Conservation (phyloP, 2,329 filamentous ascomycete genomes). For the Blastomyces percursus region DNA sequence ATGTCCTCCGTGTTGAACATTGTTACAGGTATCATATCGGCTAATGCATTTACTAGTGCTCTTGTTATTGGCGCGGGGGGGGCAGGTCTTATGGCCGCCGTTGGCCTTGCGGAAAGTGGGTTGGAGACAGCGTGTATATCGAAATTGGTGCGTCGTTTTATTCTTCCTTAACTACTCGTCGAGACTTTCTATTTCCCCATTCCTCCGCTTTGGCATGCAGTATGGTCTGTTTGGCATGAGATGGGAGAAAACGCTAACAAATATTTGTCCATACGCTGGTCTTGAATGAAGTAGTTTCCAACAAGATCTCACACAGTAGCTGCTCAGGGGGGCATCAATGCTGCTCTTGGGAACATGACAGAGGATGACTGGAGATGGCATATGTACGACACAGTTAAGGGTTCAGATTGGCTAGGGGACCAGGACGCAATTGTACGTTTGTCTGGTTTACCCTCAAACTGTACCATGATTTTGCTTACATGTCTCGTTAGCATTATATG, state of each 20-base stretch:
- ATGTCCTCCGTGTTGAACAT: background rate
- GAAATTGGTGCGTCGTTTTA: slow-evolving; percentile 11
- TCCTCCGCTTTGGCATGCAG: background rate
- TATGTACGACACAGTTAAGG: slow-evolving; percentile 99
- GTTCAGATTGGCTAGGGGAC: slow-evolving; percentile 93
- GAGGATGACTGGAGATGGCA: slow-evolving; percentile 98
- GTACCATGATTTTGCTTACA: background rate
- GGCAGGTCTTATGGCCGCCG: slow-evolving; percentile 16
- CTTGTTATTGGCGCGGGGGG: slow-evolving; percentile 16
- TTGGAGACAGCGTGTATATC: slow-evolving; percentile 17
- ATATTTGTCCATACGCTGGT: background rate
- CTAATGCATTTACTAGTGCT: slow-evolving; percentile 10
- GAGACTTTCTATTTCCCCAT: background rate
- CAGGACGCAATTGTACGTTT: slow-evolving; percentile 65
- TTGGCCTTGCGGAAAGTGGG: slow-evolving; percentile 15
- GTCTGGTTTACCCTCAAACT: background rate
- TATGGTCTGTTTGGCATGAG: background rate
- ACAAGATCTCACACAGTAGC: slow-evolving; percentile 17
- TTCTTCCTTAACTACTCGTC: background rate
- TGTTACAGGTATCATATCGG: too few species aligned
- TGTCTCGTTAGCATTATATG: slow-evolving; percentile 67
- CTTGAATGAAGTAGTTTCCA: slow-evolving; percentile 12
- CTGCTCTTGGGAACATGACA: slow-evolving; percentile 59
- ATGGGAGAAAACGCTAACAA: background rate
- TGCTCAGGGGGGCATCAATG: slow-evolving; percentile 46